Base-by-base conservation (phyloP, 768 basidiomycete species). In the Lactarius indigo region DNA sequence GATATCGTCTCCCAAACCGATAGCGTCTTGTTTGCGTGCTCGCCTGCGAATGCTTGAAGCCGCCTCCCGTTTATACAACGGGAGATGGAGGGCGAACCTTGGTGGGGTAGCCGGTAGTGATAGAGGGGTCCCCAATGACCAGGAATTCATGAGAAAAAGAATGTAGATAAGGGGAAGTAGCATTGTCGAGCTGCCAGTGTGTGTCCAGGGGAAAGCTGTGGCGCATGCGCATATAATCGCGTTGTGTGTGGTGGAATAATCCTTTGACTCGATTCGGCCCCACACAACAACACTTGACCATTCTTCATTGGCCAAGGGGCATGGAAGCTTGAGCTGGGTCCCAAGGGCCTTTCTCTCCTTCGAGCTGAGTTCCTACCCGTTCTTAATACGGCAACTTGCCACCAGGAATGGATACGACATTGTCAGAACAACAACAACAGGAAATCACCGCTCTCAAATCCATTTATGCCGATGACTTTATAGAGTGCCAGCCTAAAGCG, bases 261-360 rank as follows among this genome's bases (percentile, higher is more conserved):
- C 42, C 5, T 50, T 52, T 12, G 23, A 13, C 26, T 13, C 12
- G 4, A 50, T 50, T 50, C 47, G 47, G 23, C 12, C 13, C n/a
- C 23, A 12, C 23, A 50, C 47, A 15, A 52, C 26, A 26, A 52
- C 26, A 52, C 26, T 26, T 15, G 23, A 52, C 26, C 50, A 13
- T 39, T 33, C 31, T 3, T 54, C 56, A 17, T 66, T 31, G 18
- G 63, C 20, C 28, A 64, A 69, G 57, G 67, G 72, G 69, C 79
- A 90, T 90, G 89, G 79, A 81, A 76, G 84, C 86, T 87, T 91
- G 88, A 91, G 86, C 78, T 81, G 84, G 88, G 87, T 85, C 86
- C 85, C 75, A 75, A 76, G 79, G 85, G 81, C 82, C 84, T 84
- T 87, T 82, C 79, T 79, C 80, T 83, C 35, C 75, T 81, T 87